Conservation (phyloP, 805 yeast genomes). For the Saccharomycopsis babjevae region DNA sequence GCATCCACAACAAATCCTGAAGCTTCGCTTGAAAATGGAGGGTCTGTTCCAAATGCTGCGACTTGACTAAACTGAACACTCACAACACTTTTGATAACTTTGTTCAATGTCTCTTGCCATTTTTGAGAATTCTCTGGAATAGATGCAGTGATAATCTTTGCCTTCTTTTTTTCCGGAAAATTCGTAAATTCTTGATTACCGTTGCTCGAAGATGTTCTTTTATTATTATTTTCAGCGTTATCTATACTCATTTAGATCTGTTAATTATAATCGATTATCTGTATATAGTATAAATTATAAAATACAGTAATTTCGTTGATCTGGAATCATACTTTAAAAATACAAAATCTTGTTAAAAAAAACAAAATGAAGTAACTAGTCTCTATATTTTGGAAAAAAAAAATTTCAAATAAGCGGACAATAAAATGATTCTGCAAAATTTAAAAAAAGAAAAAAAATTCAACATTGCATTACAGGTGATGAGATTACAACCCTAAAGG, state of each 20-base stretch:
- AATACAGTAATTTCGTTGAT: not conserved
- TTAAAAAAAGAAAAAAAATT: not conserved
- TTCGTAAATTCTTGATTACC: not conserved
- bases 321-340: not conserved
- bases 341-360: not conserved
- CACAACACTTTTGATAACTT: constrained; percentile 77
- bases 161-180: not conserved
- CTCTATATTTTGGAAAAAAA: not conserved
- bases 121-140: constrained; percentile 26
- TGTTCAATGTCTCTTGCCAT: constrained; percentile 77
- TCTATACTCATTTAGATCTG: not conserved
- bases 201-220: not conserved
- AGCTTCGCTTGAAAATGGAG: constrained; percentile 77
- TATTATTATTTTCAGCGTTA: not conserved
- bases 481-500: not conserved
- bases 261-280: too few species aligned
- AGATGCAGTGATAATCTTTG: not conserved
- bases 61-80: constrained; percentile 84
- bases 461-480: not conserved
- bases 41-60: constrained; percentile 78
- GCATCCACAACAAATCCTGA: constrained; percentile 92
- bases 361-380: too few species aligned
- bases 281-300: too few species aligned
- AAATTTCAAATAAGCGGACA: not conserved
- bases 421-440: not conserved